Conservation (phyloP, 208 protist species). For the Trypanosoma caninum region DNA sequence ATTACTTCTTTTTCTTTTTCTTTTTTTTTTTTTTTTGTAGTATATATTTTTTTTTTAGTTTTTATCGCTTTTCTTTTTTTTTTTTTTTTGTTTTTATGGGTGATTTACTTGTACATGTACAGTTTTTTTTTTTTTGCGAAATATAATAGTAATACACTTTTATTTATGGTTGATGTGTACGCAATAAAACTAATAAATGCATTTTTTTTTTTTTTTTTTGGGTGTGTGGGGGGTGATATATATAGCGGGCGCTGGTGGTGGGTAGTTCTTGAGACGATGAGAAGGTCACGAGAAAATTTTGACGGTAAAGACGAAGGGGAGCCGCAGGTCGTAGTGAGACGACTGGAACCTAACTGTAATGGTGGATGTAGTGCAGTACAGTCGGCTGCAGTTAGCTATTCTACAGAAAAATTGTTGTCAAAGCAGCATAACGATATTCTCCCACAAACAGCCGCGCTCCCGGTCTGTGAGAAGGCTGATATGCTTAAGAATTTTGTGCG, state of each 20-base stretch:
- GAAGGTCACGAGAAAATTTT: neutral
- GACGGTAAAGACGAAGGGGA: neutral
- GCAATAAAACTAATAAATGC: too few species aligned
- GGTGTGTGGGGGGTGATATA: too few species aligned
- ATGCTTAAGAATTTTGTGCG: conserved; percentile 68
- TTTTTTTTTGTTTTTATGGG: neutral
- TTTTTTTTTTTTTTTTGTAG: conserved; percentile 5
- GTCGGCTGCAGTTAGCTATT: conserved; percentile 21
- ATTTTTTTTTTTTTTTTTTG: too few species aligned
- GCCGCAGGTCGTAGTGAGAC: neutral
- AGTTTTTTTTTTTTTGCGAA: neutral
- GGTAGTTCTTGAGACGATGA: too few species aligned
- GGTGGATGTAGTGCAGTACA: neutral
- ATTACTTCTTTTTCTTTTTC: neutral
- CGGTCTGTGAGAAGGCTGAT: conserved; percentile 51
- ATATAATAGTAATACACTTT: too few species aligned
- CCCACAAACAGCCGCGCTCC: conserved; percentile 40
- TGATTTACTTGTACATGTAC: neutral
- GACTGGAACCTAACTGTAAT: neutral
- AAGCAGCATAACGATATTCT: conserved; percentile 45
- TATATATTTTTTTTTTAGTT: neutral
- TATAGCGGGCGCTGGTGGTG: too few species aligned
- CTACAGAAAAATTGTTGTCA: conserved; percentile 49
- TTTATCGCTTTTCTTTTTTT: neutral
- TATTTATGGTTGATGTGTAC: too few species aligned